phyloP scores from a whole-genome alignment of 768 basidiomycete species.

The Solioccasus polychromus region DNA sequence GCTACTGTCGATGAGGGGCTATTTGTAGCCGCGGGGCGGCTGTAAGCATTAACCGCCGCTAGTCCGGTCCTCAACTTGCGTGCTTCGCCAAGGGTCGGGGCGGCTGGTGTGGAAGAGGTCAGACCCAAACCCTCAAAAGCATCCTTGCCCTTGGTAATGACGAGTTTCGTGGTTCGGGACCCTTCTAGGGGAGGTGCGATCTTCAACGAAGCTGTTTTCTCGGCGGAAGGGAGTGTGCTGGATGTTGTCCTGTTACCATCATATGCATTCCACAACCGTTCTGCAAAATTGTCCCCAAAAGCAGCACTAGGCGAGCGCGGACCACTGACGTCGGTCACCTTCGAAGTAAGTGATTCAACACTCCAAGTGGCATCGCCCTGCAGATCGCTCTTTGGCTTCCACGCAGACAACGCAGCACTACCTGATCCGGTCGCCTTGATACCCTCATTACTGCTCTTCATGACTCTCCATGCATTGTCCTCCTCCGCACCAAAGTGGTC shows the following conservation, averaged over 20 bases:
- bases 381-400: constrained; percentile 28
- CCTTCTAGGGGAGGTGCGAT: constrained; percentile 27
- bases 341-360: constrained; percentile 27
- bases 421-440: constrained; percentile 26
- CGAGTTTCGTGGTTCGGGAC: constrained; percentile 31
- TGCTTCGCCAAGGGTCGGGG: constrained; percentile 75
- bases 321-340: constrained; percentile 22
- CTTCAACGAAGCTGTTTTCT: constrained; percentile 21
- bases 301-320: constrained; percentile 22
- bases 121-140: constrained; percentile 78
- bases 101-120: constrained; percentile 40
- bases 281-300: constrained; percentile 70
- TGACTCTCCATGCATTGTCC: constrained; percentile 48
- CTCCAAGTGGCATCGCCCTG: constrained; percentile 41
- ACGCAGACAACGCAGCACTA: constrained; percentile 18
- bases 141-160: constrained; percentile 50
- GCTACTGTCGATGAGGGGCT: constrained; percentile 13
- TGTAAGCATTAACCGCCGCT: constrained; percentile 46
- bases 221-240: constrained; percentile 4
- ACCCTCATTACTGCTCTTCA: constrained; percentile 23
- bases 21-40: constrained; percentile 14
- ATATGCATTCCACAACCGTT: constrained; percentile 54
- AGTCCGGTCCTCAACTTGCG: constrained; percentile 69
- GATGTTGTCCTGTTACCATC: constrained; percentile 28
- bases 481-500: constrained; percentile 40